Base-by-base conservation (phyloP, 495 filamentous ascomycete species). In the Tuber brumale region DNA sequence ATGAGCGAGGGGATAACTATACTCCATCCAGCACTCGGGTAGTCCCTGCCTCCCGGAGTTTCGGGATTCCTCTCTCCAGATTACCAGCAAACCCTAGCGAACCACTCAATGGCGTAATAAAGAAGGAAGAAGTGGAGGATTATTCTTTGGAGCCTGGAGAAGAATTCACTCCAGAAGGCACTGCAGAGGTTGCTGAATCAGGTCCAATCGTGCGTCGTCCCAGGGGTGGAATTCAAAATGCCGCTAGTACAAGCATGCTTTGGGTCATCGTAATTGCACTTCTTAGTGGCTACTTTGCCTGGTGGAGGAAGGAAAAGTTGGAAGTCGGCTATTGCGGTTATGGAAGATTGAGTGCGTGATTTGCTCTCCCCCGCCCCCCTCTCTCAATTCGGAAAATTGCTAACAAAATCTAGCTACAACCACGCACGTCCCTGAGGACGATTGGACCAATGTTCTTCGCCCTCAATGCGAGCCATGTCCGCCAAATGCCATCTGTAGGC, bases 251-350 rank as follows among this genome's bases (percentile, higher is more conserved):
- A 44, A 77, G 69, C 41, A 73, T 81, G 14, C 85, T 94, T 14
- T 91, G 88, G 85, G 85, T 92, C 19, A 87, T 96, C 8, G 78
- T 92, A 21, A 77, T 91, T 0, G 89, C 90, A 0, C 83, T 96
- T 7, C 77, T 96, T 41, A 87, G 86, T 39, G 90, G 92, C 7
- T 94, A 95, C 76, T 92, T 87, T 39, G 87, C 87, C 57, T 95
- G 94, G 89, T 98, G 93, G 88, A 88, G 96, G 72, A 92, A 94
- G 76, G 96, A 99, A 84, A 97, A 98, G 87, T 85, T 96, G 19
- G 93, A 93, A 51, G 93, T 97, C 66, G 95, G 95, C 41, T 99
- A 95, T 83, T 99, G 95, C 83, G 95, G 94, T 37, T 89, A 95
- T 77, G 95, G 94, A 27, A 88, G 89, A 76, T 66, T 27, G 14